phyloP scores from a whole-genome alignment of 2,329 filamentous ascomycete genomes.

The Cladophialophora yegresii region DNA sequence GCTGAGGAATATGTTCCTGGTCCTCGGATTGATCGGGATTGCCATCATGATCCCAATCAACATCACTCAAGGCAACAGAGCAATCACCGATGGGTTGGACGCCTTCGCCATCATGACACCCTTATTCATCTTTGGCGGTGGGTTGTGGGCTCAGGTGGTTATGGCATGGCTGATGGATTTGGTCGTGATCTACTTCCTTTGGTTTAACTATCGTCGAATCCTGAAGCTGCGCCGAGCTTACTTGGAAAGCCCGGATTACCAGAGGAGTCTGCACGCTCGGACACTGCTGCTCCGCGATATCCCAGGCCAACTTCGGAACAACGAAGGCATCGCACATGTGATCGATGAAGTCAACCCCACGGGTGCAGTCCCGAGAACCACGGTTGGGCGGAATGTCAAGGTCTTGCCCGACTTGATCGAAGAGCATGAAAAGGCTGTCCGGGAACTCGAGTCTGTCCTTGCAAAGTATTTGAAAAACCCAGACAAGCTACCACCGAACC shows the following conservation, averaged over 20 bases:
- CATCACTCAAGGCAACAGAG: conserved; percentile 54
- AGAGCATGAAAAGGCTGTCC: conserved; percentile 77
- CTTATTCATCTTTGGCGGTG: conserved; percentile 49
- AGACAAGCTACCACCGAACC: conserved; percentile 70
- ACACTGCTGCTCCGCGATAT: conserved; percentile 76
- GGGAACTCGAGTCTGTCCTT: conserved; percentile 77
- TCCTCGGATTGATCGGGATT: conserved; percentile 71
- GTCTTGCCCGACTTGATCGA: conserved; percentile 82
- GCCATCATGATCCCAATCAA: conserved; percentile 81
- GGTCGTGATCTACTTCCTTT: conserved; percentile 78
- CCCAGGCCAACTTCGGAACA: conserved; percentile 70
- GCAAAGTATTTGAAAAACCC: conserved; percentile 92
- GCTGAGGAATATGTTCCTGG: conserved; percentile 85
- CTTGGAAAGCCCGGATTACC: conserved; percentile 84
- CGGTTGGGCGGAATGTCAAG: conserved; percentile 89
- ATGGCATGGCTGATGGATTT: conserved; percentile 68
- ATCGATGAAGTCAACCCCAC: conserved; percentile 78
- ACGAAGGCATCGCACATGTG: conserved; percentile 83
- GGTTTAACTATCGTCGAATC: conserved; percentile 83
- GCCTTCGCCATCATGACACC: conserved; percentile 54
- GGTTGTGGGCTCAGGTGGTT: conserved; percentile 62
- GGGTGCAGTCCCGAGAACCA: conserved; percentile 74
- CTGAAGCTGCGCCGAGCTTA: conserved; percentile 71
- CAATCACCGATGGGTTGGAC: conserved; percentile 35
- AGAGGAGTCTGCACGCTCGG: conserved; percentile 76